Evolutionary conservation across 257 asterid species (phyloP).

Genomic region (Lantana camara): DNA sequence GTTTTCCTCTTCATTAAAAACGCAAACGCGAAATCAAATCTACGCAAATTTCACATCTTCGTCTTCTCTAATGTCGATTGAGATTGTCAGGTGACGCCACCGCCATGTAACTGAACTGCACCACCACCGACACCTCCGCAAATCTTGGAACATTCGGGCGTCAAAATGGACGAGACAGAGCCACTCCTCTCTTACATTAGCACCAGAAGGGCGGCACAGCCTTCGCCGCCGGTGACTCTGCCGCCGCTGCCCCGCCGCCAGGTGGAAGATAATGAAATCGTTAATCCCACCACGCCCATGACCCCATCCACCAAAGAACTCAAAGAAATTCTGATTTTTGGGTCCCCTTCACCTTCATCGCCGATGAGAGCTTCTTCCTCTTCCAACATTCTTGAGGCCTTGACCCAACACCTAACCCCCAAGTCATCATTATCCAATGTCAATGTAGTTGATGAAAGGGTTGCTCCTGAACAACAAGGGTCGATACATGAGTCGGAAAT

Average conservation of each 20-base stretch:
- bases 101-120: conserved; percentile 5
- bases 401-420: conserved; percentile 35
- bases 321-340: conserved; percentile 74
- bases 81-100: conserved; percentile 18
- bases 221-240: conserved; percentile 39
- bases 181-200: conserved; percentile 61
- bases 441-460: conserved; percentile 34
- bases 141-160: conserved; percentile 15
- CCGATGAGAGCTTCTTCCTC: conserved; percentile 40
- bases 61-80: not conserved
- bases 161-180: conserved; percentile 69
- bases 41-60: not conserved
- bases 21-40: not conserved
- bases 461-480: conserved; percentile 20
- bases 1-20: not conserved
- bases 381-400: conserved; percentile 50
- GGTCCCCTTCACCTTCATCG: conserved; percentile 55
- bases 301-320: conserved; percentile 66
- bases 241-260: conserved; percentile 58
- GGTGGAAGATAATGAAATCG: conserved; percentile 64
- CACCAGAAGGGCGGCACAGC: conserved; percentile 35
- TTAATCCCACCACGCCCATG: conserved; percentile 53
- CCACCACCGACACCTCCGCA: not conserved
- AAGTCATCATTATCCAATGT: conserved; percentile 12
- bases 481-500: conserved; percentile 41